Conservation (phyloP, 768 basidiomycete genomes). For the Rhodotorula diobovata region DNA sequence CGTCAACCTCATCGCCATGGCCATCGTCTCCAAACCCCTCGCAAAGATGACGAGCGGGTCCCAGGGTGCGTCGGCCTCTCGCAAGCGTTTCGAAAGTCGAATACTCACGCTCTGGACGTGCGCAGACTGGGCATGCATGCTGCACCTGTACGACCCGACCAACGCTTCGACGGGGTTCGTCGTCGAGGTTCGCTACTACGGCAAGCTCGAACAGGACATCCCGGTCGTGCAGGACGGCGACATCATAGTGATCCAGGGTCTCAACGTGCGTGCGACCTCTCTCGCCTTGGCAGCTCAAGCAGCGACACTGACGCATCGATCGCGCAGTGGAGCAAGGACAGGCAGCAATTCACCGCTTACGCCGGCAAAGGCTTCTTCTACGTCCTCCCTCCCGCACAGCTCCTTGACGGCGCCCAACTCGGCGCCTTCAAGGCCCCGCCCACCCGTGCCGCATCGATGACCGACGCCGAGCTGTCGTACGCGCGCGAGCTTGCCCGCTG, state of each 20-base stretch:
- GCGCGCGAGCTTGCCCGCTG: conserved; percentile 20
- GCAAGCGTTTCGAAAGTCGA: not conserved
- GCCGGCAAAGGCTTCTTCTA: not conserved
- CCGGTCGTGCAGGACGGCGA: conserved; percentile 12
- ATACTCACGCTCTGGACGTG: not conserved
- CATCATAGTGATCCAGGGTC: conserved; percentile 6
- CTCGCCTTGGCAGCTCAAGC: too few relatives aligned
- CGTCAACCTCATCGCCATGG: conserved; percentile 8
- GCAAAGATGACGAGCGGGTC: not conserved
- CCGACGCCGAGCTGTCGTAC: conserved; percentile 11
- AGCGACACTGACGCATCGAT: not conserved
- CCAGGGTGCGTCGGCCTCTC: not conserved
- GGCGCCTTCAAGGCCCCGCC: not conserved
- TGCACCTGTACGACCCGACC: conserved; percentile 22
- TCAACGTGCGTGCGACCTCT: conserved; percentile 7
- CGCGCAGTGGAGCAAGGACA: conserved; percentile 20
- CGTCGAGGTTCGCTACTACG: not conserved
- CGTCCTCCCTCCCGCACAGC: conserved; percentile 5
- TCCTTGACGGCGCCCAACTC: not conserved
- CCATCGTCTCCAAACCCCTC: not conserved
- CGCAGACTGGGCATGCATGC: not conserved
- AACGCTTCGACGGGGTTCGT: too few relatives aligned
- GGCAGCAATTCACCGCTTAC: not conserved
- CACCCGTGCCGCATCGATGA: not conserved
- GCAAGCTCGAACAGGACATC: not conserved